Percentiles rank a stretch among this genome's conserved stretches.
These are phyloP conservation scores for Chiua virens DNA, from an alignment of 768 basidiomycete genomes.

Conservation along the genomic window DNA sequence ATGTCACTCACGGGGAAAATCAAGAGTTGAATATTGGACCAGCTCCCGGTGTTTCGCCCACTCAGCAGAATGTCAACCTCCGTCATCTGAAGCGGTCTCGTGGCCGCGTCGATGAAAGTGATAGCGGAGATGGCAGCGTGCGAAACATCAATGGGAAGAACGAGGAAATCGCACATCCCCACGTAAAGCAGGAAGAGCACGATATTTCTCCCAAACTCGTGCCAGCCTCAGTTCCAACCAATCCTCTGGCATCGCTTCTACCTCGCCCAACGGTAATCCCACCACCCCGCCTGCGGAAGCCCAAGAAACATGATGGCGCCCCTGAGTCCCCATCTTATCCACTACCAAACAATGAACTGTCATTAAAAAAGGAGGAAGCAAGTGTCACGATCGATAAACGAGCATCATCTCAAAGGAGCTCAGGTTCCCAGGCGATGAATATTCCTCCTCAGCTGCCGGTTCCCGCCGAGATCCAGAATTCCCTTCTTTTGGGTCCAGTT, in stretches of 20 bases:
- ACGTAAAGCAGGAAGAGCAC: slow-evolving; percentile 18
- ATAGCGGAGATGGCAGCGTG: slow-evolving; percentile 29
- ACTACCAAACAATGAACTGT: not conserved
- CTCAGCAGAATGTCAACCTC: slow-evolving; percentile 29
- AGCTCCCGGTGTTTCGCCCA: slow-evolving; percentile 18
- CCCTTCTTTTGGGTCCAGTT: slow-evolving; percentile 8
- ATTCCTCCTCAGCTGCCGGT: slow-evolving; percentile 1
- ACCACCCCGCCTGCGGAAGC: slow-evolving; percentile 23
- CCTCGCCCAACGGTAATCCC: slow-evolving; percentile 21
- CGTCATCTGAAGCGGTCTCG: slow-evolving; percentile 31
- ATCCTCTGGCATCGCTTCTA: slow-evolving; percentile 9
- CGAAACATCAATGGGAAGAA: slow-evolving; percentile 17
- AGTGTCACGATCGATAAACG: not conserved
- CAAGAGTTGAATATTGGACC: slow-evolving; percentile 26
- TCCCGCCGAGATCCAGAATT: slow-evolving; percentile 4
- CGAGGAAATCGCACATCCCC: slow-evolving; percentile 11
- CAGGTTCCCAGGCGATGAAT: slow-evolving; percentile 11
- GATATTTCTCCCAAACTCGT: slow-evolving; percentile 4
- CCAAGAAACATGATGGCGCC: slow-evolving; percentile 7
- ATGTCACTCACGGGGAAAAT: not conserved
- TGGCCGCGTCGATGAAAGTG: slow-evolving; percentile 25
- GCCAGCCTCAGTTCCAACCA: not conserved
- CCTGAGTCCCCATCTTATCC: not conserved
- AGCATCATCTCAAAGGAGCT: not conserved
- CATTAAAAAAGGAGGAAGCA: not conserved